Percentiles rank a stretch among this genome's conserved stretches.
phyloP scores from a whole-genome alignment of 345 rosid species.

The Citrus maxima region DNA sequence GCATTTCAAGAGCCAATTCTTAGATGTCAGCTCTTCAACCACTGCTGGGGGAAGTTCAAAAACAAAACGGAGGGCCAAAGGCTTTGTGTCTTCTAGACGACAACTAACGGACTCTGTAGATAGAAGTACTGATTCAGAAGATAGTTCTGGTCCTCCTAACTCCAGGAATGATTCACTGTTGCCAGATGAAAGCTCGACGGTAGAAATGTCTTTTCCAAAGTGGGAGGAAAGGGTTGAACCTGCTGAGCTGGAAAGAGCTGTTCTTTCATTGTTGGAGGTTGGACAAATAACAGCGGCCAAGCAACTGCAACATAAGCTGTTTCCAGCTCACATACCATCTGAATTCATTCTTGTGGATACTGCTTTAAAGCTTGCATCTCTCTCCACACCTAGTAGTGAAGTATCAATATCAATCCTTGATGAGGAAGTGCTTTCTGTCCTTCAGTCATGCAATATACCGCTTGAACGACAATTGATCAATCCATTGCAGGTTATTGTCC shows the following conservation, averaged over 20 bases:
- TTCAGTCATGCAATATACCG: constrained; percentile 42
- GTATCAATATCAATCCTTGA: constrained; percentile 46
- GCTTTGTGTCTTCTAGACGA: constrained; percentile 54
- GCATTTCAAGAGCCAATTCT: constrained; percentile 52
- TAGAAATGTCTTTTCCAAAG: constrained; percentile 75
- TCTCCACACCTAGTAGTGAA: constrained; percentile 58
- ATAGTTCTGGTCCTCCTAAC: constrained; percentile 36
- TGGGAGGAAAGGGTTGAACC: constrained; percentile 94
- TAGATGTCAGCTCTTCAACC: constrained; percentile 43
- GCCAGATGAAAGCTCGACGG: constrained; percentile 59
- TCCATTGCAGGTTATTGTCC: constrained; percentile 65
- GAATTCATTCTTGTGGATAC: constrained; percentile 73
- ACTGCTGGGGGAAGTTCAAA: constrained; percentile 45
- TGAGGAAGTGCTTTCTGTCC: constrained; percentile 61
- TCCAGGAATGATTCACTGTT: constrained; percentile 55
- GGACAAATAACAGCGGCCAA: constrained; percentile 95
- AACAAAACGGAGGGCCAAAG: constrained; percentile 82
- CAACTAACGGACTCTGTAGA: constrained; percentile 54
- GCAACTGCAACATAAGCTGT: constrained; percentile 90
- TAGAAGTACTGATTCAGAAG: constrained; percentile 57
- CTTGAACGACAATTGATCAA: constrained; percentile 39
- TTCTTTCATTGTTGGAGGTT: constrained; percentile 85
- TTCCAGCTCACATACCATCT: constrained; percentile 68
- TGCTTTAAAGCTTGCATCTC: constrained; percentile 76
- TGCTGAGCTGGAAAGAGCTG: constrained; percentile 91